Conservation (phyloP, 1,284 basidiomycete genomes). For the Anthracocystis panici-leucophaei region DNA sequence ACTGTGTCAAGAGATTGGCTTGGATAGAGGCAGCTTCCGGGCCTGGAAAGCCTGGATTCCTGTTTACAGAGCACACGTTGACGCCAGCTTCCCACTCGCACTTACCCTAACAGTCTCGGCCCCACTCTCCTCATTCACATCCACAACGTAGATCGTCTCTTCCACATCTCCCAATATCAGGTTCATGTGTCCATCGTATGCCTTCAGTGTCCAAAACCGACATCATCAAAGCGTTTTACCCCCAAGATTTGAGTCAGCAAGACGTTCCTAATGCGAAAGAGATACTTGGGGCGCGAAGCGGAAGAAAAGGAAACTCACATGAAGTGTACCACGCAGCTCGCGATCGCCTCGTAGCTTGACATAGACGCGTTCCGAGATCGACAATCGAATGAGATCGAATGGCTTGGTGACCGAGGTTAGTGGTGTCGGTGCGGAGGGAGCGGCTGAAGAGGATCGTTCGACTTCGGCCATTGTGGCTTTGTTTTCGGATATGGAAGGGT, state of each 20-base stretch:
- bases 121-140: constrained; percentile 71
- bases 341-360: constrained; percentile 96
- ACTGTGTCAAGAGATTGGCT: too few relatives aligned
- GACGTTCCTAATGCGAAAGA: background rate
- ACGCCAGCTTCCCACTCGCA: constrained; percentile 8
- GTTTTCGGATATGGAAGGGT: too few relatives aligned
- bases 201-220: constrained; percentile 66
- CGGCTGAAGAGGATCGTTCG: constrained; percentile 27
- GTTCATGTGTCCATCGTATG: constrained; percentile 99
- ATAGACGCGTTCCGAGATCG: constrained; percentile 93
- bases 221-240: background rate
- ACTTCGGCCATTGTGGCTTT: constrained; percentile 47
- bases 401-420: constrained; percentile 80
- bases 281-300: background rate
- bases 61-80: too few relatives aligned
- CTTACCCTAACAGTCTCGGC: constrained; percentile 72
- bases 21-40: too few relatives aligned
- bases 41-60: too few relatives aligned
- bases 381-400: constrained; percentile 96
- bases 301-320: constrained; percentile 70
- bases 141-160: constrained; percentile 74
- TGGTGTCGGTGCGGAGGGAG: constrained; percentile 24
- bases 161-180: constrained; percentile 96
- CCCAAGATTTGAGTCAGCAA: background rate
- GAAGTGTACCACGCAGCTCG: constrained; percentile 89